Conservation (phyloP, 2,329 filamentous ascomycete species). For the Colletotrichum gloeosporioides region DNA sequence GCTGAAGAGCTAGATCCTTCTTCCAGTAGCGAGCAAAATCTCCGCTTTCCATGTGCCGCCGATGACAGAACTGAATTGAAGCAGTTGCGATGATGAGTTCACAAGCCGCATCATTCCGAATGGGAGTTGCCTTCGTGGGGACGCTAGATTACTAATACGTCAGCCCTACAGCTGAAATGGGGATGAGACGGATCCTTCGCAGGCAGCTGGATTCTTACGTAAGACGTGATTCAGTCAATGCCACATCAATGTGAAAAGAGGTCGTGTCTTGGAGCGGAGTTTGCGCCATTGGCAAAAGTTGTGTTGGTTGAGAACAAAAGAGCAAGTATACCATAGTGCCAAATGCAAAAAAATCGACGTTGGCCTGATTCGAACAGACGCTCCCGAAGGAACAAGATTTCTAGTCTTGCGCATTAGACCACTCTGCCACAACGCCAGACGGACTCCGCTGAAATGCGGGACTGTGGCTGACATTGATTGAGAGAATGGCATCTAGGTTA, state of each 20-base stretch:
- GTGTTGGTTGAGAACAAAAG: neutral
- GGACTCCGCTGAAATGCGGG: neutral
- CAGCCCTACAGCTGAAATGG: neutral
- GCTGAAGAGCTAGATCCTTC: accelerated
- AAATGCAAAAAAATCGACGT: neutral
- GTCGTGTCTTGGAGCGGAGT: accelerated
- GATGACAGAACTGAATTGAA: neutral
- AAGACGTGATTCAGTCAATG: neutral
- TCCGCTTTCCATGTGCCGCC: neutral
- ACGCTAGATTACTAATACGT: neutral
- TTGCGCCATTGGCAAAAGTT: neutral
- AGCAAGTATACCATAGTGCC: neutral
- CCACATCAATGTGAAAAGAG: accelerated
- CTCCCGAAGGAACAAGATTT: constrained; percentile 15
- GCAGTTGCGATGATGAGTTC: neutral
- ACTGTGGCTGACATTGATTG: accelerated
- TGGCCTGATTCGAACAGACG: constrained; percentile 13
- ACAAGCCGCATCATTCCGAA: neutral
- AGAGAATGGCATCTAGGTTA: no score
- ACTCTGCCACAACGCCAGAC: constrained; percentile 5
- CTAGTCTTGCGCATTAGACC: constrained; percentile 15
- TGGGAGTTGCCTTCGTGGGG: neutral
- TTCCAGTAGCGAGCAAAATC: accelerated
- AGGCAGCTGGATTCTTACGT: neutral
- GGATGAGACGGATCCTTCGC: accelerated